These are phyloP conservation scores for Xylaria bambusicola DNA, from an alignment of 495 filamentous ascomycete genomes.

Conservation along the genomic window DNA sequence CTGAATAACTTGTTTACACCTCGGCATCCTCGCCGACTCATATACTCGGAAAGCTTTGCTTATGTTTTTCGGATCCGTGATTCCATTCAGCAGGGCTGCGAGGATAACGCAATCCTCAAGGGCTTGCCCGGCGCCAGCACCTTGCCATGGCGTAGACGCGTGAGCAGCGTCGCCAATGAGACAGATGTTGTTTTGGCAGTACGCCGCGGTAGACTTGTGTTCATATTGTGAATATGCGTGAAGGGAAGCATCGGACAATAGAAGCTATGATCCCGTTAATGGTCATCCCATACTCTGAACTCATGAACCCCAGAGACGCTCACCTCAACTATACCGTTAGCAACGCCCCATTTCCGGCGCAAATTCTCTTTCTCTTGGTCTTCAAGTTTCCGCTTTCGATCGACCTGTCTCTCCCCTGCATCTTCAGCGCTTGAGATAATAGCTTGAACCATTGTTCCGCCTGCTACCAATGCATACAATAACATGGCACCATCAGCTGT, in stretches of 20 bases:
- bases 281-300: no score
- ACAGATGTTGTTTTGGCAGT: conserved; percentile 50
- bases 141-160: conserved; percentile 35
- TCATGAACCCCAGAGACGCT: no score
- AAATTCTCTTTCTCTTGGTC: conserved; percentile 4
- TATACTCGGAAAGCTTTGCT: no score
- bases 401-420: no score
- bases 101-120: no score
- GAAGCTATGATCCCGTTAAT: no score
- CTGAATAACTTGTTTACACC: no score
- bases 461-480: conserved; percentile 19
- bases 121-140: conserved; percentile 34
- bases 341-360: conserved; percentile 17
- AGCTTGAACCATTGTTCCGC: conserved; percentile 22
- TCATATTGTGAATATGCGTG: conserved; percentile 64
- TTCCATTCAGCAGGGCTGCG: no score
- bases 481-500: conserved; percentile 21
- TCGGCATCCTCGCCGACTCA: no score
- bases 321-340: conserved; percentile 23
- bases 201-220: conserved; percentile 57
- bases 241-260: no score
- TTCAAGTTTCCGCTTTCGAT: conserved; percentile 18
- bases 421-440: no score
- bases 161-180: conserved; percentile 65
- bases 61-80: no score